phyloP scores from a whole-genome alignment of 2,329 filamentous ascomycete genomes.

The Passalora sequoiae region DNA sequence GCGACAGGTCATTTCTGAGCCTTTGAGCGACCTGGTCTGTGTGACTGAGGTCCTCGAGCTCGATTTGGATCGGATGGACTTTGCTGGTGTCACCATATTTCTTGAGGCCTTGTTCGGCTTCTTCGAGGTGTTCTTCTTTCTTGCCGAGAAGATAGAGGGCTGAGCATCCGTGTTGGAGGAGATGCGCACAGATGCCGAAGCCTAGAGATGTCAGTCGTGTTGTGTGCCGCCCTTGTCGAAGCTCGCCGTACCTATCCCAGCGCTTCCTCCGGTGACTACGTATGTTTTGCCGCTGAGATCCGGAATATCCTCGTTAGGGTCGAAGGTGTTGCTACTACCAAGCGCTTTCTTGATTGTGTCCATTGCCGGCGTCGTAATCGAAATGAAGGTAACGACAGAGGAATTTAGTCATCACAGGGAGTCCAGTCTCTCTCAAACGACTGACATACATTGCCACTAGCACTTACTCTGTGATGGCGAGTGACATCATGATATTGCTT shows the following conservation, averaged over 20 bases:
- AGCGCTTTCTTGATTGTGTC: slow-evolving; percentile 2
- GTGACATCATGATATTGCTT: slow-evolving; percentile 5
- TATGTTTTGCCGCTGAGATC: slow-evolving; percentile 40
- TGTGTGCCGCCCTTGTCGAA: neutral
- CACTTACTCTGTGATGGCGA: neutral
- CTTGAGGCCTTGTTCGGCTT: slow-evolving; percentile 43
- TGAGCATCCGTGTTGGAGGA: slow-evolving; percentile 47
- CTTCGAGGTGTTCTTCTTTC: slow-evolving; percentile 43
- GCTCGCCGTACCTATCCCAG: slow-evolving; percentile 14
- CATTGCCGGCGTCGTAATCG: no score
- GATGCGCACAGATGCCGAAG: slow-evolving; percentile 49
- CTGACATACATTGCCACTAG: no score
- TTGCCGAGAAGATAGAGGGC: slow-evolving; percentile 48
- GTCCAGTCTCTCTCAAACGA: no score
- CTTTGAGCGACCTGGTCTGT: slow-evolving; percentile 40
- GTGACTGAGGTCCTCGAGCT: slow-evolving; percentile 34
- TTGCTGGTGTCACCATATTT: slow-evolving; percentile 41
- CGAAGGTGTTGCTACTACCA: slow-evolving; percentile 11
- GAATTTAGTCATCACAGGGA: no score
- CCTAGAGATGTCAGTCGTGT: slow-evolving; percentile 2
- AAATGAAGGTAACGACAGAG: no score
- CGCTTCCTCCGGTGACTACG: slow-evolving; percentile 39
- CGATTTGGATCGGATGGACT: slow-evolving; percentile 38
- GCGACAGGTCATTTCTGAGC: slow-evolving; percentile 39
- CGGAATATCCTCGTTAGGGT: slow-evolving; percentile 36